Conservation (phyloP, 345 rosid species). For the Euclidium syriacum region DNA sequence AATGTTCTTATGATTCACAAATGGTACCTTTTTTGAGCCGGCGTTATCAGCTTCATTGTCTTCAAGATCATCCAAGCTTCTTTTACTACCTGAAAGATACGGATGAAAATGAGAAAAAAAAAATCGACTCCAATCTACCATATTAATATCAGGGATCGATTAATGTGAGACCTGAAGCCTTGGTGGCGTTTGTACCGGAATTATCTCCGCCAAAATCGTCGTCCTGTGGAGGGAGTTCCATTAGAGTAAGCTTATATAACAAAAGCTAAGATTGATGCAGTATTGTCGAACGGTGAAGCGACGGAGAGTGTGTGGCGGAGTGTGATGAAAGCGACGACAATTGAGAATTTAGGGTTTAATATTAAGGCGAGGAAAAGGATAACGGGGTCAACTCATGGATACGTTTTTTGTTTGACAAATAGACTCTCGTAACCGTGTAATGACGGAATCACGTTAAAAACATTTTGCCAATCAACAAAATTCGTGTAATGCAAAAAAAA, state of each 20-base stretch:
- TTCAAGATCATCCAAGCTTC: conserved; percentile 78
- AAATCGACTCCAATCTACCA: not conserved
- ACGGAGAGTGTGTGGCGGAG: not conserved
- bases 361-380: not conserved
- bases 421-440: too few relatives aligned
- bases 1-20: not conserved
- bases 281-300: not conserved
- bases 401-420: too few relatives aligned
- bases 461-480: too few relatives aligned
- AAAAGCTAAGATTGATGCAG: not conserved
- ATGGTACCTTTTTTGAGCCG: conserved; percentile 66
- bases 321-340: conserved; percentile 8
- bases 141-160: not conserved
- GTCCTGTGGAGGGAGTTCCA: conserved; percentile 44
- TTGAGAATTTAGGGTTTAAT: conserved; percentile 20
- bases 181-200: conserved; percentile 39
- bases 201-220: conserved; percentile 93
- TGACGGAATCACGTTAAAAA: too few relatives aligned
- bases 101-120: not conserved
- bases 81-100: conserved; percentile 46
- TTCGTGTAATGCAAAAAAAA: too few relatives aligned
- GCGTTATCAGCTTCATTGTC: conserved; percentile 89
- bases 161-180: conserved; percentile 45
- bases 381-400: too few relatives aligned
- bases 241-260: not conserved